Conservation (phyloP, 495 filamentous ascomycete genomes). For the Neurospora tetrasperma region DNA sequence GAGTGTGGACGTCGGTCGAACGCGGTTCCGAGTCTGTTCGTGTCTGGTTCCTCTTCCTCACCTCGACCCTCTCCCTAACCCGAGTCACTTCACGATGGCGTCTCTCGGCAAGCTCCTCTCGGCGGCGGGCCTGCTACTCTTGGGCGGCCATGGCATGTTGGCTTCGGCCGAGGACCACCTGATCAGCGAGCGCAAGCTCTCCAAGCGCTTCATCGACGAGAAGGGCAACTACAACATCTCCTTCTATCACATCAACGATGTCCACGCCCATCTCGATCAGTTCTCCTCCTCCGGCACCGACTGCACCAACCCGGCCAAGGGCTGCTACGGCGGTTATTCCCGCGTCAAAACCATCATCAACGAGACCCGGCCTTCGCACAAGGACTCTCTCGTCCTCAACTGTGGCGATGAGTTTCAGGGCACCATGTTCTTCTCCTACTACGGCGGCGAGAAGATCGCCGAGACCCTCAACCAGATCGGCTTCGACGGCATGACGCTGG, state of each 20-base stretch:
- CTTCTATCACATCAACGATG: conserved; percentile 54
- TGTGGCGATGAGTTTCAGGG: conserved; percentile 53
- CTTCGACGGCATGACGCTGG: conserved; percentile 50
- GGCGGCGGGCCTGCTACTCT: conserved; percentile 2
- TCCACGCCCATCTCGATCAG: conserved; percentile 49
- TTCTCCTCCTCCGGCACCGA: conserved; percentile 45
- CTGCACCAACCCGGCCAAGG: conserved; percentile 37
- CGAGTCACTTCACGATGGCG: conserved; percentile 1
- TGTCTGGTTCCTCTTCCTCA: background rate
- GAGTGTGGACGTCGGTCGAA: background rate
- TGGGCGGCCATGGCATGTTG: background rate
- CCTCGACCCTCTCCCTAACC: background rate
- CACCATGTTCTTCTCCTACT: conserved; percentile 48
- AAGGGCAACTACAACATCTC: conserved; percentile 47
- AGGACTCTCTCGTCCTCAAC: conserved; percentile 45
- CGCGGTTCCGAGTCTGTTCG: background rate
- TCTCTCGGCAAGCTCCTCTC: conserved; percentile 5
- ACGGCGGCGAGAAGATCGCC: conserved; percentile 51
- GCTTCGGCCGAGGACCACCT: conserved; percentile 24
- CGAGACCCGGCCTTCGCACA: conserved; percentile 37
- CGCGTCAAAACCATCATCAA: conserved; percentile 43
- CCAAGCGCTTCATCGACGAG: conserved; percentile 41
- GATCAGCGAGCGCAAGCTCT: conserved; percentile 27
- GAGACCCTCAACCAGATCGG: conserved; percentile 49
- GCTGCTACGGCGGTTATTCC: conserved; percentile 50